Evolutionary conservation across 441 rosid species (phyloP), one percentile per base, ranked within the genome.

Genomic region (Biscutella laevigata): DNA sequence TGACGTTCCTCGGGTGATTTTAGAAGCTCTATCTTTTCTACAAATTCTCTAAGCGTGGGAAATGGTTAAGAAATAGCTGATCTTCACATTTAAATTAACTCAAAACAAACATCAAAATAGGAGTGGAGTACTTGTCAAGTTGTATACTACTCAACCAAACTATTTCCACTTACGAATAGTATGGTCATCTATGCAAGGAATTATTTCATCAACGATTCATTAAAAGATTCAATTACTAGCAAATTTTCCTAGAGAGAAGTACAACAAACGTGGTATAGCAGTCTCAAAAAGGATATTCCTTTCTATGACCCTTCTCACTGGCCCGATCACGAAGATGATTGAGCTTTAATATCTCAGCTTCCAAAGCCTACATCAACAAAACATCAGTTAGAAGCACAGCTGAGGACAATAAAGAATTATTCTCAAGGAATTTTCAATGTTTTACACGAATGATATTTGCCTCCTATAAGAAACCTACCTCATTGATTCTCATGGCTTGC

Each of bases 321-420:
- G 99, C 98, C 73, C 74, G 88, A 72, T 94, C 97, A 57, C 81
- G 77, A 54, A 89, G 96, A 74, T 83, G 82, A 46, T 56, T 74
- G 51, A 79, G 73, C 77, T 76, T 78, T 63, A 69, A 57, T 52
- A 77, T 77, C 78, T 94, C 94, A 46, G 83, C 70, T 64, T 81
- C 91, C 72, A 89, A 72, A 70, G 74, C 57, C 99, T 94, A 74
- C 14, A 68, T 30, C 32, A 46, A 37, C 50, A 59, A 66, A 59
- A 32, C 9, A 34, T 8, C 32, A 39, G 39, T 59, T 44, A 45
- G 41, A 47, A 59, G 13, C 53, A 47, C 34, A 33, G 14, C 21
- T 27, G 33, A 47, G 27, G 33, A 48, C 24, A 27, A 11, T 54
- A 40, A 53, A 35, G 46, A 47, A 33, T 14, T 33, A 32, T 15